Evolutionary conservation across 2,329 filamentous ascomycete genomes (phyloP), one percentile per base, ranked within the genome.

Genomic region (Colletotrichum trifolii): DNA sequence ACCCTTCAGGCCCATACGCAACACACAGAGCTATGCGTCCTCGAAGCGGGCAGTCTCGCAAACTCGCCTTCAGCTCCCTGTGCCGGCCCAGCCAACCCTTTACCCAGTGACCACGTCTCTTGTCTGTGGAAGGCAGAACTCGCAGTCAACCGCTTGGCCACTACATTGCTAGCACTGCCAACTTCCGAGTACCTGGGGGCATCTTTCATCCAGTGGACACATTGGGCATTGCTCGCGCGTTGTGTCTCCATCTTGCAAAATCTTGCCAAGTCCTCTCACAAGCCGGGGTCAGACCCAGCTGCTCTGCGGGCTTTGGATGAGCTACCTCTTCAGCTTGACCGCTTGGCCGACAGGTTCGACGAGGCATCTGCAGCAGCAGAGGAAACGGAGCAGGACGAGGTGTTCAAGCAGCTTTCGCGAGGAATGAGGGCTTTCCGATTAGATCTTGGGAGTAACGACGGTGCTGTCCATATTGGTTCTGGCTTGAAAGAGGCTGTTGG

Each of bases 51-150:
- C 35, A 42, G 33, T 5, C 38, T 39, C 4, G n/a, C n/a, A 8
- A 12, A 12, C 36, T 25, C 52, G 2, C 39, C 38, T 7, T 36
- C 15, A n/a, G 39, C 13, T 25, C 49, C 38, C n/a, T 36, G 42
- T 13, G 15, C 54, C 3, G 3, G 54, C 34, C 39, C 39, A 13
- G 3, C n/a, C 8, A 9, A 33, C 17, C 4, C 35, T 6, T 39
- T 52, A 2, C 47, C 45, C n/a, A 45, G 45, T 4, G 55, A 58
- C 12, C 35, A 12, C 4, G 7, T 52, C 6, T 58, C 36, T 11
- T 58, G 55, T 25, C 35, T 58, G 4, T 49, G 55, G 47, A 48
- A 58, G 9, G 36, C 55, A 12, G 36, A 49, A 4, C 35, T 58
- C 35, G 55, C 55, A 2, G 39, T 58, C 5, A 58, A 43, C 6